Evolutionary conservation across 345 rosid species (phyloP), one percentile per base, ranked within the genome.

Genomic region (Schrenkiella parvula): DNA sequence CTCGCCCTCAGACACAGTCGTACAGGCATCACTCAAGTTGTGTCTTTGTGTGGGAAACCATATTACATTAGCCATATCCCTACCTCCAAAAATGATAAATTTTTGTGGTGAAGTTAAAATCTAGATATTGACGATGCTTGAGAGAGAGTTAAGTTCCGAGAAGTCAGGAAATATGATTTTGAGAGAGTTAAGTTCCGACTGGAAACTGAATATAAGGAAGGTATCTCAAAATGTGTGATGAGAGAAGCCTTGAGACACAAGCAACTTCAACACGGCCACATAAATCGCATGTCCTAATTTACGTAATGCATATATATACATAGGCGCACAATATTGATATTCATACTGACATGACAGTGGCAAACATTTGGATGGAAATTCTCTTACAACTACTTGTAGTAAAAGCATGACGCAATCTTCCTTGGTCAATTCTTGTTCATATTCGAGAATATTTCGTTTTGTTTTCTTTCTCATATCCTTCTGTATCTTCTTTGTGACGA

Each of bases 331-430:
- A 64, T 28, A 21, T 32, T 39, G 69, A 12, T 39, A 31, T 15
- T 19, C n/a, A 50, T 53, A 53, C n/a, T 18, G 67, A n/a, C 72
- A 74, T 48, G 46, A 21, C 46, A 39, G 62, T 66, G 12, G n/a
- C 14, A 48, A 65, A 55, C 66, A n/a, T 26, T 55, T 64, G 65
- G 65, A 35, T 53, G 29, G 14, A 56, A 55, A 14, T 34, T 56
- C 23, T 37, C 29, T 57, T 57, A 18, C 8, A 47, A 66, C 37
- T 57, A 73, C 35, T 56, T 47, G 52, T 74, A 44, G 67, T 48
- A 38, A 66, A 74, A 66, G 43, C 67, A 74, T 66, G 78, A 74
- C 48, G 70, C 78, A 59, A 66, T 59, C 68, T 29, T 22, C 22
- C 46, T 58, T 22, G 62, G 38, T 66, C 38, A 10, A 39, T 6